These are phyloP conservation scores for Batrachochytrium dendrobatidis DNA, from an alignment of 371 early-diverging fungal species.

Conservation along the genomic window DNA sequence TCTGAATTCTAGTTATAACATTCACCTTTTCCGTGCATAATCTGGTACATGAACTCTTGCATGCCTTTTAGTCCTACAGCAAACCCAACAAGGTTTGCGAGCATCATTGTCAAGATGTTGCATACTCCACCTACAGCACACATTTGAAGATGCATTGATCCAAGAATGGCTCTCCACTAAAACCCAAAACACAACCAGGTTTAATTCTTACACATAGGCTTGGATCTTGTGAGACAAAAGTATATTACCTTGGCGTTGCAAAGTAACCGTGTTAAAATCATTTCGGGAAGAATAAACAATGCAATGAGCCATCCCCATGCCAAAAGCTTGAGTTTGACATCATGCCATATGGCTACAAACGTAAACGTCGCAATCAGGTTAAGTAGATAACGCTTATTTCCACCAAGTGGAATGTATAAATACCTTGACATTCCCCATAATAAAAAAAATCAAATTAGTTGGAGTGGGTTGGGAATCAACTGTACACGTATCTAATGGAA, in stretches of 20 bases:
- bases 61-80: no score
- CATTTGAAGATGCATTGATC: conserved; percentile 36
- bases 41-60: no score
- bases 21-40: no score
- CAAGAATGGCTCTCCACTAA: conserved; percentile 9
- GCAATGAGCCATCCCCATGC: conserved; percentile 92
- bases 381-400: conserved; percentile 50
- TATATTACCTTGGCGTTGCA: conserved; percentile 37
- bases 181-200: no score
- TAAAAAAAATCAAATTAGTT: background rate
- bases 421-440: conserved; percentile 42
- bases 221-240: no score
- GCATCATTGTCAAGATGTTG: conserved; percentile 90
- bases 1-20: no score
- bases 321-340: conserved; percentile 70
- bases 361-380: conserved; percentile 81
- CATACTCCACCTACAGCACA: conserved; percentile 74
- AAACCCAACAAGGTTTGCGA: conserved; percentile 92
- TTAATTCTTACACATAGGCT: no score
- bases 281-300: conserved; percentile 79
- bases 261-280: conserved; percentile 55
- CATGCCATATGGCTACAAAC: conserved; percentile 95
- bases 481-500: conserved; percentile 17
- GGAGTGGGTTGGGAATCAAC: background rate
- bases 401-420: conserved; percentile 87